Conservation (phyloP, 208 protist genomes). For the Trypanosoma mega region DNA sequence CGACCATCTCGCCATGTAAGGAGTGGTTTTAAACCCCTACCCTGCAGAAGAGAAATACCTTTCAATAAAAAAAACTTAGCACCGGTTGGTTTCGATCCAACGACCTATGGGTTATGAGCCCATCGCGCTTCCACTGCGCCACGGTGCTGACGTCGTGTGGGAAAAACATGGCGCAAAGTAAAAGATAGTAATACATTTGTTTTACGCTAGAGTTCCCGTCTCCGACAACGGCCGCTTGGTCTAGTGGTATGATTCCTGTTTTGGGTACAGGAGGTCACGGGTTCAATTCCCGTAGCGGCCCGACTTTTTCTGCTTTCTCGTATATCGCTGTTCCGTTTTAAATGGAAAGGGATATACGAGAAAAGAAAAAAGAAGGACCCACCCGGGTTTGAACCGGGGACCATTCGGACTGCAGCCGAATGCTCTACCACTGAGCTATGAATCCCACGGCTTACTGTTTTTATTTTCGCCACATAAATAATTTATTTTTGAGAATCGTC, state of each 20-base stretch:
- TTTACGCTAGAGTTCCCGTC: too few relatives aligned
- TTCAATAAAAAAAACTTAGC: slow-evolving; percentile 62
- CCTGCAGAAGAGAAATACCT: too few relatives aligned
- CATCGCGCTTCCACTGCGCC: slow-evolving; percentile 94
- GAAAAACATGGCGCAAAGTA: background rate
- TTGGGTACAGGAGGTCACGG: slow-evolving; percentile 93
- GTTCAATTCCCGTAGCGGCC: slow-evolving; percentile 93
- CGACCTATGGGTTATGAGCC: slow-evolving; percentile 95
- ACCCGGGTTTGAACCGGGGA: slow-evolving; percentile 94
- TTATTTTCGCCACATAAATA: too few relatives aligned
- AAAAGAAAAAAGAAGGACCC: slow-evolving; percentile 90
- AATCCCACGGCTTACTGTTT: too few relatives aligned
- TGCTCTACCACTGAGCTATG: slow-evolving; percentile 94
- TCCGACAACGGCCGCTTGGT: slow-evolving; percentile 93
- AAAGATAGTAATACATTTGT: too few relatives aligned
- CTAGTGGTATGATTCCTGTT: slow-evolving; percentile 94
- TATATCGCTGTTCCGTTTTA: too few relatives aligned
- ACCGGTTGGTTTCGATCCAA: slow-evolving; percentile 94
- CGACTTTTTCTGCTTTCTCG: slow-evolving; percentile 33
- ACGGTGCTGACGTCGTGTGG: slow-evolving; percentile 71
- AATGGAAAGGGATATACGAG: too few relatives aligned
- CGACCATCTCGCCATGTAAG: background rate
- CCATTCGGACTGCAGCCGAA: slow-evolving; percentile 95
- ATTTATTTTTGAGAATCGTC: background rate
- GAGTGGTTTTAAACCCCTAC: too few relatives aligned